Evolutionary conservation across 1,139 yeast genomes (phyloP), one percentile per base, ranked within the genome.

Genomic region (Protomyces gravidus): DNA sequence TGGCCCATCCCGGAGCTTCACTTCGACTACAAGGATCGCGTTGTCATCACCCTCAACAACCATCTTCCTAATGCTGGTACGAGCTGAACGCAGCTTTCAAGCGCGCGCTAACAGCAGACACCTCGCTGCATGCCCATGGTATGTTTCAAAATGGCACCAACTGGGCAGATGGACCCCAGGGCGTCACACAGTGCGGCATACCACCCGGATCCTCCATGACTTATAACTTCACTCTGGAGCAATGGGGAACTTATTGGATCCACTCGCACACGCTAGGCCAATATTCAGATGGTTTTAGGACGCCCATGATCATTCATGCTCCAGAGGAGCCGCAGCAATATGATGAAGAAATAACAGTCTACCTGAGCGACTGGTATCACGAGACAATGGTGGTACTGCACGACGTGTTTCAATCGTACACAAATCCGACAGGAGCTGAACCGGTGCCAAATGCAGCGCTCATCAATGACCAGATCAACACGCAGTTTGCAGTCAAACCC

Each of bases 361-460:
- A 50, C 32, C 30, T 61, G 45, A 75, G 85, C 49, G 97, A 90
- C 67, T 89, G 96, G 94, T 90, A 90, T 73, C 95, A 89, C 71
- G 77, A 80, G 39, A 73, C 76, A 57, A 77, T 84, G 49, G 78
- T 78, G 50, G 78, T 70, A 66, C 73, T 78, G 63, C 67, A 69
- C 19, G 63, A 64, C 49, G 51, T 50, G 30, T 89, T 89, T 74
- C 70, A 88, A 75, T 80, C 76, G 65, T 73, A 85, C 64, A 85
- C 79, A 75, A 90, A 90, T 73, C 97, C 97, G 50, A 87, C 96
- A 4, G 97, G 97, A 65, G 96, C 97, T 36, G 97, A 90, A 73
- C 97, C 97, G 47, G 82, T 90, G 67, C 97, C 97, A 2, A 66
- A 67, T 45, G 49, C 64, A 15, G 66, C 61, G 2, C 63, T 67